Conservation (phyloP, 352 stramenopile species). For the Globisporangium uncinulatum region DNA sequence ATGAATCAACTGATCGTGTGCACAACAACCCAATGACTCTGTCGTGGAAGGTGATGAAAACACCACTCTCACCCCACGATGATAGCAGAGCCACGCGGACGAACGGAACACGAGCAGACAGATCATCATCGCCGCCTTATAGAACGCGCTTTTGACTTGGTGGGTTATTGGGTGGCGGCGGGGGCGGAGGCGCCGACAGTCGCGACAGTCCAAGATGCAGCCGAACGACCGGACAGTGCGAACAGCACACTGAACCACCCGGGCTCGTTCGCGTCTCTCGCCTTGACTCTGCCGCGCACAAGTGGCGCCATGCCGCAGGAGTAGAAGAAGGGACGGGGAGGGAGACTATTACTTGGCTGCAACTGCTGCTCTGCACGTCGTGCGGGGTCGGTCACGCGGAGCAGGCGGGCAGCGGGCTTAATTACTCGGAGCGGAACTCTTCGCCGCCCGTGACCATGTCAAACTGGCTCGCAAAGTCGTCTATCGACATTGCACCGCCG, state of each 20-base stretch:
- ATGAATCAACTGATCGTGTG: neutral
- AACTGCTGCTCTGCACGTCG: neutral
- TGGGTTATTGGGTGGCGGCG: neutral
- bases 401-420: neutral
- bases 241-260: too few relatives aligned
- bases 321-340: constrained; percentile 6
- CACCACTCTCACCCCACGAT: too few relatives aligned
- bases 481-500: constrained; percentile 51
- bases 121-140: neutral
- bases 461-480: constrained; percentile 87
- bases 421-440: constrained; percentile 81
- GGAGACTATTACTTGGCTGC: constrained; percentile 2
- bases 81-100: too few relatives aligned
- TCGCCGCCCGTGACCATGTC: constrained; percentile 82
- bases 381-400: neutral
- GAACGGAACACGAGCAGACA: too few relatives aligned
- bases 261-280: too few relatives aligned
- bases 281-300: too few relatives aligned
- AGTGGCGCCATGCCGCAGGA: neutral
- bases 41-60: neutral
- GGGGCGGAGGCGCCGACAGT: neutral
- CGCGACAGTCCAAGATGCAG: neutral
- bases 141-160: neutral
- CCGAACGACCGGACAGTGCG: neutral
- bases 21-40: neutral